Conservation (phyloP, 371 early-diverging fungal genomes). For the Mortierella sp. region DNA sequence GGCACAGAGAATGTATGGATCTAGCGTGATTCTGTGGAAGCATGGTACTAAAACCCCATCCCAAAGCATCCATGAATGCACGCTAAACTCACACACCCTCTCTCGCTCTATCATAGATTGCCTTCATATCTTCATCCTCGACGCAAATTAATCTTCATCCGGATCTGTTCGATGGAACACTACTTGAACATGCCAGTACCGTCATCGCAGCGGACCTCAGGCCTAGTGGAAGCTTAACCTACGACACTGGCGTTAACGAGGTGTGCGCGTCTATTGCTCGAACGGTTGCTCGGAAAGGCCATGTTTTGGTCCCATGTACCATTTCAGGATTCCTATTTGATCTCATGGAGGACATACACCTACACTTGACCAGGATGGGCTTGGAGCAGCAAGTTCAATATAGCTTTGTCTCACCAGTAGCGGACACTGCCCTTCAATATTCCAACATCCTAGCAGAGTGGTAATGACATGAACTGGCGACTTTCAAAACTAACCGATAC, state of each 20-base stretch:
- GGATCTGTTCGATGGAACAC: slow-evolving; percentile 68
- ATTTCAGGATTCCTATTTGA: slow-evolving; percentile 82
- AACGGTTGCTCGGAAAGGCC: slow-evolving; percentile 71
- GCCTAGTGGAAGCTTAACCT: slow-evolving; percentile 31
- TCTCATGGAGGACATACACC: slow-evolving; percentile 68
- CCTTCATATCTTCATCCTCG: slow-evolving; percentile 75
- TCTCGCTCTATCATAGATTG: no score
- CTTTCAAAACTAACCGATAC: no score
- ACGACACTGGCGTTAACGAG: slow-evolving; percentile 45
- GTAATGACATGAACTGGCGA: slow-evolving; percentile 60
- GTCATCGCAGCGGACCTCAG: slow-evolving; percentile 61
- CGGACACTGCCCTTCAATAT: slow-evolving; percentile 80
- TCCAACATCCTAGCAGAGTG: slow-evolving; percentile 91
- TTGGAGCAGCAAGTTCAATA: slow-evolving; percentile 71
- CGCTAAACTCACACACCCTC: no score
- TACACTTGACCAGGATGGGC: slow-evolving; percentile 64
- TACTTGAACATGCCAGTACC: slow-evolving; percentile 68
- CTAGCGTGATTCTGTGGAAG: no score
- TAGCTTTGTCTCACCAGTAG: slow-evolving; percentile 77
- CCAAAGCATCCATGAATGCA: no score
- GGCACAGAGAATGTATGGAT: slow-evolving; percentile 52
- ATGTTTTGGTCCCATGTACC: slow-evolving; percentile 76
- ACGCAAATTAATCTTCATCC: slow-evolving; percentile 72
- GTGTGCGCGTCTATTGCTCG: slow-evolving; percentile 53
- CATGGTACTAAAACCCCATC: no score